Evolutionary conservation across 148 eudicot genomes (phyloP).

Genomic region (Cornus suecica): DNA sequence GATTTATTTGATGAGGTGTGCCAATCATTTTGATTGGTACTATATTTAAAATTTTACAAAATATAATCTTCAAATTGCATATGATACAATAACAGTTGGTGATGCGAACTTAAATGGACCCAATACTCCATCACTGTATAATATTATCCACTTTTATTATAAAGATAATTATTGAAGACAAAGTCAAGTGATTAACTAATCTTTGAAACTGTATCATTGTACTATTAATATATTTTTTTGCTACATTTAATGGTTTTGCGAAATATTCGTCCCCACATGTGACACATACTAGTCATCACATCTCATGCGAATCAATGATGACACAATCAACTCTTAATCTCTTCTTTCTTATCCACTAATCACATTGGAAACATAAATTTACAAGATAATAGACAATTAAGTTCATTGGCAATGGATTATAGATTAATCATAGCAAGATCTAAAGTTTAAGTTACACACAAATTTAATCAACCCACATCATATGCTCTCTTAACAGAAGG

Average conservation of each 20-base stretch:
- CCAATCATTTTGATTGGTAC: neutral
- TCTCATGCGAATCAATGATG: neutral
- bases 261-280: constrained; percentile 16
- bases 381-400: neutral
- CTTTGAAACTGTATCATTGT: neutral
- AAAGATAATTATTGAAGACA: neutral
- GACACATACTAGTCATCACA: constrained; percentile 18
- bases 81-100: no score
- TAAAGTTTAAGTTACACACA: neutral
- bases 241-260: neutral
- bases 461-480: neutral
- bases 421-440: constrained; percentile 1
- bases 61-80: constrained; percentile 4
- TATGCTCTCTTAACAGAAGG: neutral
- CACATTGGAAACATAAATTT: constrained; percentile 23
- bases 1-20: neutral
- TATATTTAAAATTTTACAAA: neutral
- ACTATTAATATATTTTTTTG: neutral
- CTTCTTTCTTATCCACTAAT: constrained; percentile 22
- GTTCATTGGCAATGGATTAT: neutral
- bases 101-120: constrained; percentile 2
- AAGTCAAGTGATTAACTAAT: neutral
- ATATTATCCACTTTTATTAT: constrained; percentile 2
- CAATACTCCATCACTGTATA: neutral
- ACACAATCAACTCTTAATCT: constrained; percentile 5